Evolutionary conservation across 768 basidiomycete species (phyloP), one percentile per base, ranked within the genome.

Genomic region (Boletus rubropictus): DNA sequence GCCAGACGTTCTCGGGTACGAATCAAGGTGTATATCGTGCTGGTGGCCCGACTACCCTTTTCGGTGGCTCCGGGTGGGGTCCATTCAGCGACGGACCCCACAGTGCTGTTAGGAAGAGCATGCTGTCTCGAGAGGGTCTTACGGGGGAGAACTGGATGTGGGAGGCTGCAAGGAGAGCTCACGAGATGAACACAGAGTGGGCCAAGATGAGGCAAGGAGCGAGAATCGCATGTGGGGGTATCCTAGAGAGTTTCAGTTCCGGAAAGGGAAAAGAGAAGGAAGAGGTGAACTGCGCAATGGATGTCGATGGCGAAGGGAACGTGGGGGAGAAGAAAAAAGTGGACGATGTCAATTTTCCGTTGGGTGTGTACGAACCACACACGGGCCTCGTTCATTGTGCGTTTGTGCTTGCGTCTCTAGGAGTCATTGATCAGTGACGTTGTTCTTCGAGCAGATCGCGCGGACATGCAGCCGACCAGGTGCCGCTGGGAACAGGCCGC

Each of bases 61-160:
- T 96, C 56, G 94, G 89, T 15, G 78, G 78, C 1, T 75, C 75
- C 14, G 94, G 94, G 0, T 79, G 82, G 73, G 89, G 91, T 2
- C 91, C 93, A 1, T 95, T 82, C 65, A 89, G 87, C 47, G 89
- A 91, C 56, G 89, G 89, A 1, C 90, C 89, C 0, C 70, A 90
- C 49, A 88, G 86, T 52, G 84, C 85, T 1, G 88, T 92, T 49
- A 77, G 88, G 57, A 90, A 93, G 67, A 82, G 84, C 21, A 64
- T 86, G 58, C 64, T 94, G 46, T 76, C 80, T 36, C 73, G 86
- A n/a, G 85, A 89, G 49, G 89, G 90, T 1, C 78, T 95, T 9
- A 82, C 78, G 29, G 84, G 82, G 60, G 87, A 93, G 56, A 95
- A 95, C 60, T 98, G 93, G 93, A 94, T 97, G 88, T 74, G 67